A percentile compares a stretch with the other conserved stretches of the same genome.
Evolutionary conservation across 1,139 yeast genomes (phyloP).

Genomic region (Pichia sp.): DNA sequence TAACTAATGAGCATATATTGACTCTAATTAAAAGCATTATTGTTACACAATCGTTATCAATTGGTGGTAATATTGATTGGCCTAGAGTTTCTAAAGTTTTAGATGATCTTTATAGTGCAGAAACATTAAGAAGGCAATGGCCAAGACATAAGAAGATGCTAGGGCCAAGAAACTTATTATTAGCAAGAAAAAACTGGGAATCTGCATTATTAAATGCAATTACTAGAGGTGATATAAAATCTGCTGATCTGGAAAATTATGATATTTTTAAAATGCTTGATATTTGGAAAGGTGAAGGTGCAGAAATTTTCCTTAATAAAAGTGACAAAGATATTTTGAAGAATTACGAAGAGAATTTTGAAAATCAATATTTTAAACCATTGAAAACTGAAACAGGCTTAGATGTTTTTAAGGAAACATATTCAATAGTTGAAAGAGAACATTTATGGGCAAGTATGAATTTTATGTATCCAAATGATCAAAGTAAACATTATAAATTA

Average conservation of each 20-base stretch:
- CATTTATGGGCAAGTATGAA: conserved; percentile 35
- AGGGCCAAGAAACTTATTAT: conserved; percentile 50
- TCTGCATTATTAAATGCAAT: conserved; percentile 47
- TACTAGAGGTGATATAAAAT: conserved; percentile 41
- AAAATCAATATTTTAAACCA: conserved; percentile 22
- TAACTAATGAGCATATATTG: conserved; percentile 24
- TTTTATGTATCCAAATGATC: conserved; percentile 33
- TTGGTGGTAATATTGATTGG: conserved; percentile 52
- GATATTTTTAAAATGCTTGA: conserved; percentile 46
- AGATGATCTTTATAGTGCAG: conserved; percentile 34
- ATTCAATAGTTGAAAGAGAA: conserved; percentile 54
- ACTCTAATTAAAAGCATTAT: conserved; percentile 42
- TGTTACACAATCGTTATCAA: conserved; percentile 51
- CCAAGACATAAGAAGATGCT: conserved; percentile 47
- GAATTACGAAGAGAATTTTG: conserved; percentile 31
- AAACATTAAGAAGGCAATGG: conserved; percentile 52
- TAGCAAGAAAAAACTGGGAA: conserved; percentile 57
- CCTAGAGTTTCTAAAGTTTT: conserved; percentile 45
- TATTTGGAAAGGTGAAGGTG: conserved; percentile 53
- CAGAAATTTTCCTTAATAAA: conserved; percentile 22
- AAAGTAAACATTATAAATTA: conserved; percentile 10
- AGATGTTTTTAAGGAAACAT: conserved; percentile 35
- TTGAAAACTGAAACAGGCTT: conserved; percentile 30
- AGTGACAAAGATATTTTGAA: conserved; percentile 25
- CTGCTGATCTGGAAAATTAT: conserved; percentile 41